These are phyloP conservation scores for Polyporus tsugae DNA, from an alignment of 1,284 basidiomycete species.

Conservation along the genomic window DNA sequence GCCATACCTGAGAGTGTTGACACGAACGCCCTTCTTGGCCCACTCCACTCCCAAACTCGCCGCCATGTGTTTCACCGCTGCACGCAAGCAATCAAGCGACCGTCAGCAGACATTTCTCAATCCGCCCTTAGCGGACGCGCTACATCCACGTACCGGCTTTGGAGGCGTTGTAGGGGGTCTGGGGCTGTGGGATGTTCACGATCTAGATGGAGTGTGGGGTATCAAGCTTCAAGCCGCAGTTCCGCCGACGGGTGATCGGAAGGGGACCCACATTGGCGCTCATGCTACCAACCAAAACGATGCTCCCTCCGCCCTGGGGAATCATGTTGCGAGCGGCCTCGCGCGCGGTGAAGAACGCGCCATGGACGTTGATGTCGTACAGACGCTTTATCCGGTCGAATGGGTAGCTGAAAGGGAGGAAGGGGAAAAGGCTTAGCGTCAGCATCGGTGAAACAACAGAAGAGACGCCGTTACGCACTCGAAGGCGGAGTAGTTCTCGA, in stretches of 20 bases:
- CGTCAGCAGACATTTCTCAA: slow-evolving; percentile 15
- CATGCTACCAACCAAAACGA: slow-evolving; percentile 93
- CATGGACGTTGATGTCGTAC: slow-evolving; percentile 94
- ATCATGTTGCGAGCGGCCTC: slow-evolving; percentile 90
- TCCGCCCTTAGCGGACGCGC: neutral
- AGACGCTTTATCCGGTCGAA: slow-evolving; percentile 83
- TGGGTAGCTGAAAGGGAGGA: slow-evolving; percentile 68
- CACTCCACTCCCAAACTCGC: slow-evolving; percentile 89
- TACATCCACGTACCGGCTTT: slow-evolving; percentile 68
- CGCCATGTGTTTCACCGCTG: slow-evolving; percentile 90
- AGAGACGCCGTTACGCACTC: slow-evolving; percentile 59
- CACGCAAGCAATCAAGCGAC: slow-evolving; percentile 5
- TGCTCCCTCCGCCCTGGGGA: slow-evolving; percentile 78
- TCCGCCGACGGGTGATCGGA: slow-evolving; percentile 13
- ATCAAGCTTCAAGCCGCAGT: slow-evolving; percentile 33
- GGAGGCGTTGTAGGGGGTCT: slow-evolving; percentile 97
- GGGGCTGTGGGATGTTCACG: slow-evolving; percentile 88
- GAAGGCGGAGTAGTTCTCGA: slow-evolving; percentile 91
- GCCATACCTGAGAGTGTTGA: slow-evolving; percentile 77
- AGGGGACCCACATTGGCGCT: slow-evolving; percentile 75
- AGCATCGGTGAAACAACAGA: slow-evolving; percentile 8
- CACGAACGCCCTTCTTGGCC: slow-evolving; percentile 86
- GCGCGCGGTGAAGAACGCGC: slow-evolving; percentile 91
- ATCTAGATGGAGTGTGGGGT: slow-evolving; percentile 62
- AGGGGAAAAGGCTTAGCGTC: slow-evolving; percentile 20